Evolutionary conservation across 257 asterid genomes (phyloP).

Genomic region (Ilex aquifolium): DNA sequence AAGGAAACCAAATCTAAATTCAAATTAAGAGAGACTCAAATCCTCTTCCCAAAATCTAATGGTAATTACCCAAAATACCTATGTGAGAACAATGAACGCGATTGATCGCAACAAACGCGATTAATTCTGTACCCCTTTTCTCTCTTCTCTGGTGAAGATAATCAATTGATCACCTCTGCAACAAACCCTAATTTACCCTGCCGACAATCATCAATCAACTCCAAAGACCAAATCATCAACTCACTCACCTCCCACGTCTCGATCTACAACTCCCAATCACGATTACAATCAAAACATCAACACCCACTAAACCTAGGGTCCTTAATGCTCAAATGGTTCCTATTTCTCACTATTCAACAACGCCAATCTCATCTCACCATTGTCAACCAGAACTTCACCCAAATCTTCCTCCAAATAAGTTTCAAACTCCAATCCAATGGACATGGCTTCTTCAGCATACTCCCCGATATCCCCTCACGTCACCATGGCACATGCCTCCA

Average conservation of each 20-base stretch:
- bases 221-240: slow-evolving; percentile 59
- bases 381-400: slow-evolving; percentile 43
- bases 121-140: no score
- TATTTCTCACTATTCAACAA: slow-evolving; percentile 62
- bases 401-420: slow-evolving; percentile 60
- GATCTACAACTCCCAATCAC: slow-evolving; percentile 44
- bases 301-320: slow-evolving; percentile 38
- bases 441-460: slow-evolving; percentile 57
- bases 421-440: slow-evolving; percentile 44
- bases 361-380: slow-evolving; percentile 76
- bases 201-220: slow-evolving; percentile 21
- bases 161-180: not conserved
- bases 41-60: no score
- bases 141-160: no score
- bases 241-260: slow-evolving; percentile 85
- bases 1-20: no score
- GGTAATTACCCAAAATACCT: no score
- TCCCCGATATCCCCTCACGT: slow-evolving; percentile 61
- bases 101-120: no score
- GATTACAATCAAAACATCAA: no score
- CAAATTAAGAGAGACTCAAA: no score
- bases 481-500: slow-evolving; percentile 11
- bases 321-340: slow-evolving; percentile 80
- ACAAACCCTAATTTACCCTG: not conserved
- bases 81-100: no score